Conservation (phyloP, 2,329 filamentous ascomycete genomes). For the Tolypocladium album region DNA sequence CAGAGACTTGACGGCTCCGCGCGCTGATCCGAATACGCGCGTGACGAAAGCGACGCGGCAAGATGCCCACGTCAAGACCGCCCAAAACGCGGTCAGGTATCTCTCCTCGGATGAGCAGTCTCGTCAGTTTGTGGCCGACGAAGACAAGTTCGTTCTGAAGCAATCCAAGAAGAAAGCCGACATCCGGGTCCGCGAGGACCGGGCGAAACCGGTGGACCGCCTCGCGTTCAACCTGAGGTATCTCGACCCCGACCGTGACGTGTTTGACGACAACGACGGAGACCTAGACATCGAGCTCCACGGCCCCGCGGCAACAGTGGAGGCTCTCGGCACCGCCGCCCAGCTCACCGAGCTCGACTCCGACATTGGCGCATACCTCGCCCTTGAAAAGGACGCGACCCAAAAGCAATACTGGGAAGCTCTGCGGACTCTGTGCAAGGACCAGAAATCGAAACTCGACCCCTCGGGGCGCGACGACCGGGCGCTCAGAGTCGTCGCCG, state of each 20-base stretch:
- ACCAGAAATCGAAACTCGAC: conserved; percentile 57
- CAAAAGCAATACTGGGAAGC: conserved; percentile 92
- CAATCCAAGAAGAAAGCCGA: conserved; percentile 98
- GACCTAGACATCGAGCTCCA: conserved; percentile 67
- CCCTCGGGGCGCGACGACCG: conserved; percentile 54
- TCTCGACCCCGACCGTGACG: conserved; percentile 72
- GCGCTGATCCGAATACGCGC: conserved; percentile 43
- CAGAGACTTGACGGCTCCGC: conserved; percentile 43
- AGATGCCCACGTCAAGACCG: conserved; percentile 12
- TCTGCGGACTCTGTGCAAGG: conserved; percentile 72
- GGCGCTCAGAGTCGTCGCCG: conserved; percentile 69
- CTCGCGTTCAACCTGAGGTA: conserved; percentile 84
- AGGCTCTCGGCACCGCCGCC: conserved; percentile 48
- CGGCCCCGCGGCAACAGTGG: conserved; percentile 71
- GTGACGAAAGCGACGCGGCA: conserved; percentile 40
- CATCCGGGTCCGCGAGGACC: conserved; percentile 82
- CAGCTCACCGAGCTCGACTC: conserved; percentile 68
- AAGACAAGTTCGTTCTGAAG: conserved; percentile 91
- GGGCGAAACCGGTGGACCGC: conserved; percentile 88
- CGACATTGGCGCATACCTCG: conserved; percentile 71
- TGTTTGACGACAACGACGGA: conserved; percentile 75
- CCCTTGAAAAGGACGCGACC: conserved; percentile 64
- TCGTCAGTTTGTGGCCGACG: conserved; percentile 78
- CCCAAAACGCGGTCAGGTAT: conserved; percentile 27
- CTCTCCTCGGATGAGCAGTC: conserved; percentile 69